These are phyloP conservation scores for Colletotrichum sp. DNA, from an alignment of 2,329 filamentous ascomycete genomes.

Conservation along the genomic window DNA sequence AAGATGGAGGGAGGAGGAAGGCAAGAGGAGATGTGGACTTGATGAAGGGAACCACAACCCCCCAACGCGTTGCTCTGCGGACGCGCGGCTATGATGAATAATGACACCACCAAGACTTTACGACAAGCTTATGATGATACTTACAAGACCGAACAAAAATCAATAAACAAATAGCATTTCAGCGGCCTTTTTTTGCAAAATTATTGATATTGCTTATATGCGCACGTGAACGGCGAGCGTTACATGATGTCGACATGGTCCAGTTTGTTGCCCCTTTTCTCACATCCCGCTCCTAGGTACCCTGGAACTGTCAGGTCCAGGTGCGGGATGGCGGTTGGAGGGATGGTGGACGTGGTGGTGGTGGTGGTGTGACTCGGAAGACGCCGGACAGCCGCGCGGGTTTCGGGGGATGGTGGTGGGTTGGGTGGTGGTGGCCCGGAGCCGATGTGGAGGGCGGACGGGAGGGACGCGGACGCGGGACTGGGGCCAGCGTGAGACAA, in stretches of 20 bases:
- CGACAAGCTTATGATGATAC: not conserved
- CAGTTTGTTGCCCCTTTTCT: not conserved
- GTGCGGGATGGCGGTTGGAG: not conserved
- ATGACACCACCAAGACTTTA: not conserved
- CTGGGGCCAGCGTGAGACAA: not conserved
- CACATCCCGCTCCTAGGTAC: not conserved
- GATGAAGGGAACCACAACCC: not conserved
- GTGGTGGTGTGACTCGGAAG: not conserved
- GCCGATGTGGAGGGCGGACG: not conserved
- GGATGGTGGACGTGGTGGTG: not conserved
- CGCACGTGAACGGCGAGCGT: not conserved
- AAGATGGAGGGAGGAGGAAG: not conserved
- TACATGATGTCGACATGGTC: not conserved
- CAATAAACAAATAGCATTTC: not conserved
- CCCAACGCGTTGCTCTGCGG: not conserved
- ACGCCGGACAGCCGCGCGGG: not conserved
- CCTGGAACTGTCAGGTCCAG: not conserved
- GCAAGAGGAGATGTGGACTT: not conserved
- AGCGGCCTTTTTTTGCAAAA: not conserved
- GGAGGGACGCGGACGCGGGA: not conserved
- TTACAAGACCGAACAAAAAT: not conserved
- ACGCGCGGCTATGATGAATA: not conserved
- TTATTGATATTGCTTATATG: not conserved
- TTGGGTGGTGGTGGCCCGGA: not conserved
- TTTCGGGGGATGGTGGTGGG: not conserved